Conservation (phyloP, 1,139 yeast genomes). For the Geotrichum armillariae region DNA sequence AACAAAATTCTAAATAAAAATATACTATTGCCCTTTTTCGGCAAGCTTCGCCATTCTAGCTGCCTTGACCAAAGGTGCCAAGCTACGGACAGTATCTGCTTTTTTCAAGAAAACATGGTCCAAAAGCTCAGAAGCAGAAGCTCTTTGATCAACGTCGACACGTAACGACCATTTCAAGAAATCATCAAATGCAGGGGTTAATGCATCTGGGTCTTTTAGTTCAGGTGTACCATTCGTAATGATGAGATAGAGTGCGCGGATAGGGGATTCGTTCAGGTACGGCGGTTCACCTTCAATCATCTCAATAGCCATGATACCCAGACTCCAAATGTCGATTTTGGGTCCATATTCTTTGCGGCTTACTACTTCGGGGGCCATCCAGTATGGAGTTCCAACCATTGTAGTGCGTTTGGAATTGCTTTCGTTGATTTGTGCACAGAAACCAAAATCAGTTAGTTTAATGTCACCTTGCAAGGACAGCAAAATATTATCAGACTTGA, state of each 20-base stretch:
- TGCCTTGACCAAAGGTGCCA: conserved; percentile 85
- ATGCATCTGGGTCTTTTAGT: conserved; percentile 82
- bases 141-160: conserved; percentile 83
- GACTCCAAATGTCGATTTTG: conserved; percentile 95
- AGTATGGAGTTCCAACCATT: conserved; percentile 99
- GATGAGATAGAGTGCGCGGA: conserved; percentile 85
- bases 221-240: conserved; percentile 96
- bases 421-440: conserved; percentile 95
- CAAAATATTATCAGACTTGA: conserved; percentile 89
- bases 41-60: conserved; percentile 73
- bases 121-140: conserved; percentile 74
- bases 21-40: conserved; percentile 21
- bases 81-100: conserved; percentile 70
- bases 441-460: conserved; percentile 73
- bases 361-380: conserved; percentile 99
- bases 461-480: conserved; percentile 82
- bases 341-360: conserved; percentile 94
- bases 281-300: conserved; percentile 99
- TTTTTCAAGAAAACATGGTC: conserved; percentile 67
- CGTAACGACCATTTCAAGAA: conserved; percentile 80
- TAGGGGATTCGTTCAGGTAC: conserved; percentile 90
- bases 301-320: conserved; percentile 96
- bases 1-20: neutral
- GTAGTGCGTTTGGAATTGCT: conserved; percentile 84
- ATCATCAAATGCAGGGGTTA: conserved; percentile 62